These are phyloP conservation scores for Sporisorium graminicola DNA, from an alignment of 1,284 basidiomycete species.

Conservation along the genomic window DNA sequence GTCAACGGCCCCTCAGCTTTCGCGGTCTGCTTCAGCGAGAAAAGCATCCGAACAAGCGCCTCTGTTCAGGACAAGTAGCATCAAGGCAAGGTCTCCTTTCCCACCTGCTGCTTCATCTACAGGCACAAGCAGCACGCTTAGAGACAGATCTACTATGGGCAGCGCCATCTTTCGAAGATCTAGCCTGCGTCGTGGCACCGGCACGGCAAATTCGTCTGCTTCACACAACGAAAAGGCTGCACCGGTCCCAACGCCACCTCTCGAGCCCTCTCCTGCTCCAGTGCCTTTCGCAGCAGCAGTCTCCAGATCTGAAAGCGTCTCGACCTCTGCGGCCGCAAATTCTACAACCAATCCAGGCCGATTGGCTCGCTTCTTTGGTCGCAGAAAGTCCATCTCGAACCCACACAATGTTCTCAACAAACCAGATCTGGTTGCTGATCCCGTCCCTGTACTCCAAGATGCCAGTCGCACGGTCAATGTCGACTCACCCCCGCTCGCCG, in stretches of 20 bases:
- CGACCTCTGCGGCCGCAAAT: not conserved
- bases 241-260: not conserved
- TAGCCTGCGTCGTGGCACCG: conserved; percentile 40
- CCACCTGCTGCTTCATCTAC: conserved; percentile 45
- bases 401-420: conserved; percentile 9
- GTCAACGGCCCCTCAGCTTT: not conserved
- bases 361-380: conserved; percentile 32
- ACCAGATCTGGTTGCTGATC: conserved; percentile 18
- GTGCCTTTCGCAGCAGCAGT: conserved; percentile 5
- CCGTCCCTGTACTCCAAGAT: conserved; percentile 21
- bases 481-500: conserved; percentile 30
- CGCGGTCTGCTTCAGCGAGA: not conserved
- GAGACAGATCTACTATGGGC: conserved; percentile 31
- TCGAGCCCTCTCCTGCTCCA: not conserved
- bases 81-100: conserved; percentile 17
- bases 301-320: not conserved
- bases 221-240: conserved; percentile 8
- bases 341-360: conserved; percentile 12
- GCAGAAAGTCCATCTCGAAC: conserved; percentile 36
- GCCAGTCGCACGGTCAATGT: conserved; percentile 2
- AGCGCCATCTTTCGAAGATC: conserved; percentile 30
- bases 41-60: not conserved
- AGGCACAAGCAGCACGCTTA: conserved; percentile 28
- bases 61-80: conserved; percentile 21
- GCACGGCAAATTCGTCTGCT: conserved; percentile 22